Conservation (phyloP, 1,139 yeast genomes). For the Scheffersomyces titani region DNA sequence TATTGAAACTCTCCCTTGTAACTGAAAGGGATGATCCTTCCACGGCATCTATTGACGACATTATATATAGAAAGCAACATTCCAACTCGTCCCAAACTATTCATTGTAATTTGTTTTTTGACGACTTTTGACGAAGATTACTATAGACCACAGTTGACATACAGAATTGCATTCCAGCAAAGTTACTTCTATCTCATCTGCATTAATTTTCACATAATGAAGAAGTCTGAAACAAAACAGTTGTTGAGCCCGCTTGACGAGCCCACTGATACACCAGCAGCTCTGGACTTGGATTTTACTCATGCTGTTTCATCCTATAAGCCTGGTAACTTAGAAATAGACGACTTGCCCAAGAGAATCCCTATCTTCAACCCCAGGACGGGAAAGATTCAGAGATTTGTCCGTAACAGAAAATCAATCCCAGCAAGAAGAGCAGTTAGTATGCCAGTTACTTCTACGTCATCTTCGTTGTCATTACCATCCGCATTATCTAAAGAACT, state of each 20-base stretch:
- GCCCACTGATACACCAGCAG: slow-evolving; percentile 26
- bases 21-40: not conserved
- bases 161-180: not conserved
- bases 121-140: too few species aligned
- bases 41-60: not conserved
- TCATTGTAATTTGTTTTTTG: not conserved
- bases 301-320: slow-evolving; percentile 31
- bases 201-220: slow-evolving; percentile 6
- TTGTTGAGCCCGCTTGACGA: slow-evolving; percentile 24
- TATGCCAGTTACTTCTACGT: slow-evolving; percentile 18
- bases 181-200: not conserved
- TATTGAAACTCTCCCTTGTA: not conserved
- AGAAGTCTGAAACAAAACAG: slow-evolving; percentile 20
- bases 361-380: slow-evolving; percentile 28
- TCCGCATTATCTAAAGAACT: not conserved
- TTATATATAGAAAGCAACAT: not conserved
- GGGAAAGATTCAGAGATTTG: slow-evolving; percentile 24
- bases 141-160: not conserved
- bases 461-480: slow-evolving; percentile 1
- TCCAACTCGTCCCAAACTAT: not conserved
- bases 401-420: slow-evolving; percentile 2
- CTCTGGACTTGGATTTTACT: slow-evolving; percentile 24
- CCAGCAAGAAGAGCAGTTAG: slow-evolving; percentile 22
- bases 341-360: slow-evolving; percentile 33
- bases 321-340: slow-evolving; percentile 25